Conservation (phyloP, 192 early-diverging fungal species). For the Coemansia sp. region DNA sequence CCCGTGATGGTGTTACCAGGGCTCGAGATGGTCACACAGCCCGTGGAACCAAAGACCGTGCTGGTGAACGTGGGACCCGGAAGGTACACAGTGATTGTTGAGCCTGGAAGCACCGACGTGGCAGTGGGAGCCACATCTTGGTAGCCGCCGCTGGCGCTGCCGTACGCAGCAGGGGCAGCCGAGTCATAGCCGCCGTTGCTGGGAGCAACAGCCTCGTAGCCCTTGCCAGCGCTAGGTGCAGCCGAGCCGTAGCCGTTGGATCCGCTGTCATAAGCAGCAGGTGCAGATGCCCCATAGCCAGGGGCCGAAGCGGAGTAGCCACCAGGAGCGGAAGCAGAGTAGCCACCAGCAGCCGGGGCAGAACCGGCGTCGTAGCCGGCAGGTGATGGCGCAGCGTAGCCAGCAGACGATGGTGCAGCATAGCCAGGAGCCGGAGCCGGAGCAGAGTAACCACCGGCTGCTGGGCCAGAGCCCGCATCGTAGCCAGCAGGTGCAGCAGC, state of each 20-base stretch:
- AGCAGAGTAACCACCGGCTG: neutral
- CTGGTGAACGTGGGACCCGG: slow-evolving; percentile 28
- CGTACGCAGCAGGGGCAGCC: slow-evolving; percentile 14
- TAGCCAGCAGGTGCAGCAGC: slow-evolving; percentile 17
- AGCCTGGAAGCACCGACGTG: slow-evolving; percentile 22
- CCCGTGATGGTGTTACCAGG: slow-evolving; percentile 32
- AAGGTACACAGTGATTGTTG: slow-evolving; percentile 25
- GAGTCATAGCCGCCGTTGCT: slow-evolving; percentile 23
- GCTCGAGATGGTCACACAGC: slow-evolving; percentile 27
- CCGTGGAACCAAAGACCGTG: slow-evolving; percentile 18
- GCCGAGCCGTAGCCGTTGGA: slow-evolving; percentile 11
- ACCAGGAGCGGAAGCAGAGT: slow-evolving; percentile 15
- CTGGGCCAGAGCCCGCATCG: slow-evolving; percentile 2
- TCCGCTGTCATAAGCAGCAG: neutral
- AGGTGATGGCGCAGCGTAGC: slow-evolving; percentile 5
- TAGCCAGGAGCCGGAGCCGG: slow-evolving; percentile 6
- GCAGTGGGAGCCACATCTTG: slow-evolving; percentile 13
- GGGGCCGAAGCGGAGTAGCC: slow-evolving; percentile 18
- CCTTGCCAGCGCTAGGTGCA: slow-evolving; percentile 9
- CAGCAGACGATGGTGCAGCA: neutral
- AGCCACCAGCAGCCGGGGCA: slow-evolving; percentile 14
- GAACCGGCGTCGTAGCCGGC: slow-evolving; percentile 13
- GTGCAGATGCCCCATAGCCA: slow-evolving; percentile 24
- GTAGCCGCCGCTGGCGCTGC: slow-evolving; percentile 10
- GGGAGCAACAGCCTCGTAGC: slow-evolving; percentile 10